Base-by-base conservation (phyloP, 495 filamentous ascomycete genomes). In the Cryomyces minteri region DNA sequence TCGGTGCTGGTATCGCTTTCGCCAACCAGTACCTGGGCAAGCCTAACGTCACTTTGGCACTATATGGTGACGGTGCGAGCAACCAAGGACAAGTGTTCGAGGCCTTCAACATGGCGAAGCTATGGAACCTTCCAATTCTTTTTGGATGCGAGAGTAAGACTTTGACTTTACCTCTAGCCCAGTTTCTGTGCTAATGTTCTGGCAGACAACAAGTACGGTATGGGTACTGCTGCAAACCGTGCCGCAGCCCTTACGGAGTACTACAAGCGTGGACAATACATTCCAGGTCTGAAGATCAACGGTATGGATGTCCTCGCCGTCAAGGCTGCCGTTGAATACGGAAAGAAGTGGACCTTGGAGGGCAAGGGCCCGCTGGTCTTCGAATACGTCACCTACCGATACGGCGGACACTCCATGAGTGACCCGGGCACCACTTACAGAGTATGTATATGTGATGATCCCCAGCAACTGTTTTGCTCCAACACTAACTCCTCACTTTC, bases 181-280 rank as follows among this genome's bases (percentile, higher is more conserved):
- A 8, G 28, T 7, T 9, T n/a, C n/a, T 32, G 32, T 29, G 47
- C 54, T 54, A 50, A 56, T 43, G 32, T 40, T 3, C 33, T 32
- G 43, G 10, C 47, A 96, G 88, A 98, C 75, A 98, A 98, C 79
- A 96, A 98, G 70, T 98, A 98, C 67, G 90, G 90, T 63, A 98
- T 98, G 90, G 90, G 92, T 66, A 98, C 90, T 43, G 84, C 90
- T 45, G 90, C 90, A 50, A 81, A 83, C 60, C 86, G 90, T 55
- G 82, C 90, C 52, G 83, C 88, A 51, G 90, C 90, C 51, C 67
- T 94, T 54, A 95, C 90, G 59, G 92, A 98, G 64, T 98, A 98
- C 81, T 98, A 98, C 79, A 95, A 96, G 77, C 92, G 90, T 67
- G 90, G 90, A 51, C 90, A 98, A 71, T 98, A 96, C 72, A 98